These are phyloP conservation scores for Protomyces inouyei DNA, from an alignment of 1,139 yeast genomes.

Conservation along the genomic window DNA sequence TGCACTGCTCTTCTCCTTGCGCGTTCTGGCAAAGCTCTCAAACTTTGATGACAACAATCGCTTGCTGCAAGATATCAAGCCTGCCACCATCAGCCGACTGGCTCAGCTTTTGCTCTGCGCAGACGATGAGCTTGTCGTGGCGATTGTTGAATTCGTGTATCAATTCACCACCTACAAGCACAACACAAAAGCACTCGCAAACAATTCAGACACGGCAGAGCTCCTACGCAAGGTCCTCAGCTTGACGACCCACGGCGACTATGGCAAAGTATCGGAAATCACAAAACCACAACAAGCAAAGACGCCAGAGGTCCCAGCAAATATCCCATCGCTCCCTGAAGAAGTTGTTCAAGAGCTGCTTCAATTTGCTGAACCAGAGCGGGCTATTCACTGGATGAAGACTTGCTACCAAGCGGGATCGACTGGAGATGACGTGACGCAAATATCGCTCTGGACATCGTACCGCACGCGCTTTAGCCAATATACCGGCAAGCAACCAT, in stretches of 20 bases:
- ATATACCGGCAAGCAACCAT: constrained; percentile 47
- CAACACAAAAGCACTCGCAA: constrained; percentile 35
- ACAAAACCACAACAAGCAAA: background rate
- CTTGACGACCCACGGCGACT: constrained; percentile 53
- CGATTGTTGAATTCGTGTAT: constrained; percentile 61
- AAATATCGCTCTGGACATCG: constrained; percentile 91
- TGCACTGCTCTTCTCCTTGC: constrained; percentile 41
- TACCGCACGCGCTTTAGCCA: constrained; percentile 78
- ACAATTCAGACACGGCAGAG: constrained; percentile 29
- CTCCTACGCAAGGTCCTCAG: constrained; percentile 47
- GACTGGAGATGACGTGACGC: constrained; percentile 66
- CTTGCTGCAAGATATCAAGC: constrained; percentile 33
- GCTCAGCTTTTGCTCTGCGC: constrained; percentile 44
- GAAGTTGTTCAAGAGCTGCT: constrained; percentile 60
- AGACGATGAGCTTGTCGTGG: constrained; percentile 57
- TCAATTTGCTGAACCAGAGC: constrained; percentile 70
- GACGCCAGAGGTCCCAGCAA: constrained; percentile 40
- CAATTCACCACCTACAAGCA: constrained; percentile 57
- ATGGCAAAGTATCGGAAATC: constrained; percentile 29
- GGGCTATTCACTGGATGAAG: constrained; percentile 92
- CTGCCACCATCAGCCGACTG: constrained; percentile 39
- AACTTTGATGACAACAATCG: constrained; percentile 41
- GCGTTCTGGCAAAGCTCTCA: constrained; percentile 42
- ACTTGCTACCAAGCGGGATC: constrained; percentile 61
- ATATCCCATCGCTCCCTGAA: constrained; percentile 65